Evolutionary conservation across 2,329 filamentous ascomycete species (phyloP), one percentile per base, ranked within the genome.

Genomic region (Clonostachys chloroleuca): DNA sequence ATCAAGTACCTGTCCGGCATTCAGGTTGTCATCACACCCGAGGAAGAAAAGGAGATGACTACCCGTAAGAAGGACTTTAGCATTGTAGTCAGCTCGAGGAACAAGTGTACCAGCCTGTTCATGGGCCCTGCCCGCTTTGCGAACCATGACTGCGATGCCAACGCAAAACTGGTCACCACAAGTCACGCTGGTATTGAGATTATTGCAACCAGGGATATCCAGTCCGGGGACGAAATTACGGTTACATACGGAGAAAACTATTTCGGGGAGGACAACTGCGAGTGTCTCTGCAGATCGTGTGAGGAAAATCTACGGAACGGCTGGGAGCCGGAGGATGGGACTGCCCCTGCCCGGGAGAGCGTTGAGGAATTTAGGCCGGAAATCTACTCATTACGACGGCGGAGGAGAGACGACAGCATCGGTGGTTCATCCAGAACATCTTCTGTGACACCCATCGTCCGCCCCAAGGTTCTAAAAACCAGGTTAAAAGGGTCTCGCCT

Each of bases 161-260:
- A 97, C 70, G 92, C 92, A 9, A 82, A 85, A 60, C 78, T 99
- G 41, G 86, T 89, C 56, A 96, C 90, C 35, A 87, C 83, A 35
- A 89, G 91, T 42, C 82, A 86, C 48, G 84, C 92, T 49, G 90
- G 90, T 35, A 96, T 99, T 72, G 88, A 95, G 60, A 92, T 99
- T 48, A 82, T 95, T 44, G 90, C 94, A 4, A 82, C 84, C 34
- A 83, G 84, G 54, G 79, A 92, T 49, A 97, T 99, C 51, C 80
- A 86, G 12, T 74, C 87, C 1, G 94, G 92, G 5, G 92, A 99
- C 51, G 94, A 99, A 65, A 95, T 99, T 50, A 99, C 94, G 0
- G 94, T 99, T 0, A 92, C 87, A 0, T 99, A 99, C 59, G 91
- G 92, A 20, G 91, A 95, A 16, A 91, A 89, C 61, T 99, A 99